Evolutionary conservation across 208 protist genomes (phyloP).

Genomic region (Histomonas meleagridis): DNA sequence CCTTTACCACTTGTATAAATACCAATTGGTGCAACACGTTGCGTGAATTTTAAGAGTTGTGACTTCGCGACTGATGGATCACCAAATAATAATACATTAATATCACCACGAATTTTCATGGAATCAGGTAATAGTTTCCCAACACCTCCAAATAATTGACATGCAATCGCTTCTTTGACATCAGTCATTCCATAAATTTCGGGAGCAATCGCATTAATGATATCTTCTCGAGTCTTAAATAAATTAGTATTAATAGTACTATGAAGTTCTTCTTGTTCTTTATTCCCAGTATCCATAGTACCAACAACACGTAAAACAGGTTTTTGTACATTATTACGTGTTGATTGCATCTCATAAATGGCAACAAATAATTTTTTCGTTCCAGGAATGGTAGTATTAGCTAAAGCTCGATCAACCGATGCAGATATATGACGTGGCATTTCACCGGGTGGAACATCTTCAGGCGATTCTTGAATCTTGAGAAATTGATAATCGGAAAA

Average conservation of each 20-base stretch:
- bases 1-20: slow-evolving; percentile 98
- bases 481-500: slow-evolving; percentile 43
- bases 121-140: slow-evolving; percentile 78
- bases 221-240: slow-evolving; percentile 1
- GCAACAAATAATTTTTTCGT: slow-evolving; percentile 34
- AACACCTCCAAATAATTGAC: slow-evolving; percentile 91
- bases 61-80: slow-evolving; percentile 96
- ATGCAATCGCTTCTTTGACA: slow-evolving; percentile 73
- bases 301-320: slow-evolving; percentile 41
- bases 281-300: background rate
- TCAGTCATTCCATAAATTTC: slow-evolving; percentile 68
- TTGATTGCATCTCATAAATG: slow-evolving; percentile 36
- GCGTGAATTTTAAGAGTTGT: slow-evolving; percentile 89
- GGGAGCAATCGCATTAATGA: slow-evolving; percentile 61
- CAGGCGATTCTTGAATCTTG: slow-evolving; percentile 52
- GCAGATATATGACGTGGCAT: slow-evolving; percentile 44
- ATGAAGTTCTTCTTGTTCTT: background rate
- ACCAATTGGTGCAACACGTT: slow-evolving; percentile 49
- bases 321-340: background rate
- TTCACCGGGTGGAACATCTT: slow-evolving; percentile 52
- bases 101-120: slow-evolving; percentile 56
- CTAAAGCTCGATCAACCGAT: slow-evolving; percentile 38
- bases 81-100: slow-evolving; percentile 97
- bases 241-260: background rate
- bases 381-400: slow-evolving; percentile 28